Evolutionary conservation across 495 filamentous ascomycete genomes (phyloP), one percentile per base, ranked within the genome.

Genomic region (Penicillium ochrochloron): DNA sequence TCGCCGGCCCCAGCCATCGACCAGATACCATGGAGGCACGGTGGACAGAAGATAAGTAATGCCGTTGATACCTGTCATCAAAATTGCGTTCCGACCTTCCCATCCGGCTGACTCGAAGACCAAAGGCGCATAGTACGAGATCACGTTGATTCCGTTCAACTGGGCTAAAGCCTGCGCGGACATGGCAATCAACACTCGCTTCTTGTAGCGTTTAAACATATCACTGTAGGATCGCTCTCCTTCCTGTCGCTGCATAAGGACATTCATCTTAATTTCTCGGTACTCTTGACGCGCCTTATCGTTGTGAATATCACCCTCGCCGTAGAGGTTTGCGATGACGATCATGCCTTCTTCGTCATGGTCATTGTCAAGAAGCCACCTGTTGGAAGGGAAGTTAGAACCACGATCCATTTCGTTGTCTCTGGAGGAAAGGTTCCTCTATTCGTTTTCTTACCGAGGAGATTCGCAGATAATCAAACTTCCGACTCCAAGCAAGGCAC

Each of bases 141-240:
- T 99, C 66, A 99, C 96, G 78, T 99, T 99, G 77, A 99, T 99
- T 51, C 95, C 95, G 78, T 98, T 99, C 25, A 98, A 84, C 75
- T 99, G 95, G 19, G 95, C 96, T 58, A 99, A 85, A 2, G 91
- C 92, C 72, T 99, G 95, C 6, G 95, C 95, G 9, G 95, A 98
- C 96, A 99, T 99, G 75, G 95, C 95, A 77, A 99, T 98, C 71
- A 98, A 90, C 65, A 99, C 93, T 41, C 95, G 92, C 65, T 89
- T 94, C 69, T 84, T 84, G 79, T 99, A 99, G 44, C 95, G 88
- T 60, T 82, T 88, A 83, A 97, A 99, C 95, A 99, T 99, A 66
- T 99, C 96, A 11, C 75, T 66, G 72, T 98, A 99, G 0, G 92
- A 89, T 66, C 94, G 84, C 75, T 97, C 95, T 59, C 96, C 95